phyloP scores from a whole-genome alignment of 2,329 filamentous ascomycete genomes.

The Curvularia sp. region DNA sequence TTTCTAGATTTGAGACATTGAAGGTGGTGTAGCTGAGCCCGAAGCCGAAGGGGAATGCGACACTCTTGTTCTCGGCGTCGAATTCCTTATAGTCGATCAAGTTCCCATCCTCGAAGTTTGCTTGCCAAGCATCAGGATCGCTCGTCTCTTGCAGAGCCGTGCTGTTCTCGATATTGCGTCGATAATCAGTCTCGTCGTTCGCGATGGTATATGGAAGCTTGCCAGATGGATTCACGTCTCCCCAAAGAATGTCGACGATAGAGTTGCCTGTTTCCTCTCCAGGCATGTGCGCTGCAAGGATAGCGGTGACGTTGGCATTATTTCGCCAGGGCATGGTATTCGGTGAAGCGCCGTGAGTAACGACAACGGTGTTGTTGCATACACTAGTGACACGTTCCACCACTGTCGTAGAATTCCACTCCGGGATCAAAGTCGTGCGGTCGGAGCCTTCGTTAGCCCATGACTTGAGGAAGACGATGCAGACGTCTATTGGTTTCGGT shows the following conservation, averaged over 20 bases:
- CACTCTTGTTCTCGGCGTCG: conserved; percentile 46
- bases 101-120: conserved; percentile 60
- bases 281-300: conserved; percentile 51
- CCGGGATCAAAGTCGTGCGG: conserved; percentile 47
- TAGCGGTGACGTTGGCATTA: conserved; percentile 51
- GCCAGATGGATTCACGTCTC: conserved; percentile 76
- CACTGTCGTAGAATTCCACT: conserved; percentile 51
- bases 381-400: conserved; percentile 53
- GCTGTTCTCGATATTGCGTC: too few relatives aligned
- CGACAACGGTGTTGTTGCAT: conserved; percentile 60
- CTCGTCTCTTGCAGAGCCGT: too few relatives aligned
- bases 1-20: conserved; percentile 5
- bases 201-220: conserved; percentile 87
- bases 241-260: conserved; percentile 65
- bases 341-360: conserved; percentile 52
- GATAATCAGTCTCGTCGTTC: conserved; percentile 71
- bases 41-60: conserved; percentile 48
- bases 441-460: conserved; percentile 56
- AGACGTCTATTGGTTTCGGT: conserved; percentile 53
- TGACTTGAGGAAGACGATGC: conserved; percentile 65
- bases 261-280: conserved; percentile 52
- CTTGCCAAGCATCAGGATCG: conserved; percentile 53
- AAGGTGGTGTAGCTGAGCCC: conserved; percentile 51
- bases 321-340: conserved; percentile 51
- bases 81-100: conserved; percentile 64